phyloP scores from a whole-genome alignment of 768 basidiomycete genomes.

The Polyporus arcularius region DNA sequence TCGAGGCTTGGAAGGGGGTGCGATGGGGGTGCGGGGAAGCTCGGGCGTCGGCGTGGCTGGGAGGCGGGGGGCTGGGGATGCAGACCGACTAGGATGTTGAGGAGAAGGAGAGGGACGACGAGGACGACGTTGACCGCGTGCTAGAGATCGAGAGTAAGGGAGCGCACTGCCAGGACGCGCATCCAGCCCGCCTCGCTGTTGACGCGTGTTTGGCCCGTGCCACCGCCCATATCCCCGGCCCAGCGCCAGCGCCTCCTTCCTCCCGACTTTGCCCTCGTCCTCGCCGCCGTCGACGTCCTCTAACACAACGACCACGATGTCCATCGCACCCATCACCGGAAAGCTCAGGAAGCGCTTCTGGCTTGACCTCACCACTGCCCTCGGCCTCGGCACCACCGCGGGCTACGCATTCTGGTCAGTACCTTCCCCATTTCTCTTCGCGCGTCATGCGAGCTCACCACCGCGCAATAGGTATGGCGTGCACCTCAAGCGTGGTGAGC shows the following conservation, averaged over 20 bases:
- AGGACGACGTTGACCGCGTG: not conserved
- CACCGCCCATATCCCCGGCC: conserved; percentile 1
- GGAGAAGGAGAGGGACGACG: not conserved
- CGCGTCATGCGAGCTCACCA: conserved; percentile 28
- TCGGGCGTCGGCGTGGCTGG: conserved; percentile 28
- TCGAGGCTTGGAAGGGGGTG: conserved; percentile 30
- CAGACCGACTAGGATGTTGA: not conserved
- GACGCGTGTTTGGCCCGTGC: conserved; percentile 28
- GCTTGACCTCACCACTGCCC: conserved; percentile 73
- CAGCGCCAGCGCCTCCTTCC: conserved; percentile 12
- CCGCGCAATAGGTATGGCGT: conserved; percentile 66
- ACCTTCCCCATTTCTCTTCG: conserved; percentile 20
- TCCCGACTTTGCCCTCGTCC: conserved; percentile 25
- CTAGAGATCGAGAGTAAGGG: conserved; percentile 5
- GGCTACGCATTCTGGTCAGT: conserved; percentile 87
- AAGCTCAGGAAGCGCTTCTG: conserved; percentile 92
- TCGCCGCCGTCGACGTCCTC: conserved; percentile 23
- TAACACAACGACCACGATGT: conserved; percentile 46
- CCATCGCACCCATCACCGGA: conserved; percentile 90
- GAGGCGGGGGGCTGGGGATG: not conserved
- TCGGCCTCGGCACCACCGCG: conserved; percentile 74
- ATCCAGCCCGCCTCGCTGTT: conserved; percentile 18
- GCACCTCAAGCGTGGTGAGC: conserved; percentile 78
- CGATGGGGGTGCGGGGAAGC: conserved; percentile 24
- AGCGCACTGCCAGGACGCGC: conserved; percentile 7